Base-by-base conservation (phyloP, 257 asterid species). In the Anisodus tanguticus region DNA sequence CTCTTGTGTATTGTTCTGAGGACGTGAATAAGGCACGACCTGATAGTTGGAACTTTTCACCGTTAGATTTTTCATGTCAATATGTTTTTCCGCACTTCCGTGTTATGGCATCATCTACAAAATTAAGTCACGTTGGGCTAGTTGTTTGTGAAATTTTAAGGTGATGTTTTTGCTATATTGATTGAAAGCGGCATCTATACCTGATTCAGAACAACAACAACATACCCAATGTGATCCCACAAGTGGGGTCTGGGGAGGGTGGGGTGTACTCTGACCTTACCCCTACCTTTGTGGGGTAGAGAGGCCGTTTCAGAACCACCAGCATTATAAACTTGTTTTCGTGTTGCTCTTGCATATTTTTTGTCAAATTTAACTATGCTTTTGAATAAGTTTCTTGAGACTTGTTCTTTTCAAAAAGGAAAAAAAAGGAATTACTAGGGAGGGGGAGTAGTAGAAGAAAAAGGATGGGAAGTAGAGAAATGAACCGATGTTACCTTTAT, bases 331-430 rank as follows among this genome's bases (percentile, higher is more conserved):
- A 70, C 57, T 70, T 70, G 79, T 70, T 16, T 70, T 16, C 2
- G 1, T 15, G 43, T 41, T 43, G 79, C 55, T 19, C 68, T 62
- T 69, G 78, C 55, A 70, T 41, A 41, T 70, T 15, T 16, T 8
- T 70, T 0, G 79, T 39, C 9, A 39, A 68, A 68, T 39, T 68
- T 39, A 68, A 37, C 12, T 39, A 15, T 68, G 9, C 37, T 43
- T 43, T 43, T 43, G 79, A n/a, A 70, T 70, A 43, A 17, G 79
- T 57, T 70, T 43, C 79, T 69, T 17, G 35, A 69, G 41, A 69
- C 54, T 69, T 69, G 57, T 70, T 70, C 57, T 70, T 13, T 11
- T 6, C 53, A 68, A 68, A 68, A 70, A 1, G 78, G 8, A 0
- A 41, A 39, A 69, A 51, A 3, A 43, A 8, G 8, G 31, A 41